These are phyloP conservation scores for Dipteronia sinensis DNA, from an alignment of 345 rosid species.

Conservation along the genomic window DNA sequence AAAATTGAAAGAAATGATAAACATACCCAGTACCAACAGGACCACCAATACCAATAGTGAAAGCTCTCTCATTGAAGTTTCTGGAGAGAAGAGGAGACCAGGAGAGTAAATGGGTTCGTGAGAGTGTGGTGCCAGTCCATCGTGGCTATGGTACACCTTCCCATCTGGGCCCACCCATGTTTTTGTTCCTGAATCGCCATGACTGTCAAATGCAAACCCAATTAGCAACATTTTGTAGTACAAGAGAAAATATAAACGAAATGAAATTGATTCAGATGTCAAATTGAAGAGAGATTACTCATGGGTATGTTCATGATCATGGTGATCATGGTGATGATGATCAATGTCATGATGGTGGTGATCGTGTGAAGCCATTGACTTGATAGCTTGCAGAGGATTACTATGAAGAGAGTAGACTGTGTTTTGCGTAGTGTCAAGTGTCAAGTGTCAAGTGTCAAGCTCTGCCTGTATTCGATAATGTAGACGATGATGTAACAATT, in stretches of 20 bases:
- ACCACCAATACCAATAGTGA: constrained; percentile 95
- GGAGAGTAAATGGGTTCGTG: constrained; percentile 99
- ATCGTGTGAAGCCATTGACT: constrained; percentile 28
- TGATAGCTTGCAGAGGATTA: background rate
- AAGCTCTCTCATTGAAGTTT: constrained; percentile 87
- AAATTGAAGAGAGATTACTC: constrained; percentile 26
- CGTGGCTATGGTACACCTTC: constrained; percentile 88
- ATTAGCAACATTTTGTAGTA: constrained; percentile 2
- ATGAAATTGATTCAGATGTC: background rate
- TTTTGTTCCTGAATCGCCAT: constrained; percentile 23
- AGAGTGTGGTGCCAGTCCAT: constrained; percentile 96
- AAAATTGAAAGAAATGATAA: constrained; percentile 1
- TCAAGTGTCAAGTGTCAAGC: background rate
- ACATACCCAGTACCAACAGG: constrained; percentile 96
- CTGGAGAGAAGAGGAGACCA: constrained; percentile 70
- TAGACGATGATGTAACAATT: background rate
- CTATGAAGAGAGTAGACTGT: background rate
- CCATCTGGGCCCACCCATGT: constrained; percentile 85
- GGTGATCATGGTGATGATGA: constrained; percentile 22
- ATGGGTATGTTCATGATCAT: constrained; percentile 33
- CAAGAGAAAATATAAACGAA: background rate
- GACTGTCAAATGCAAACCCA: constrained; percentile 21
- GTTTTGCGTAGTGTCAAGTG: background rate
- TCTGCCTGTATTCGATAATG: background rate
- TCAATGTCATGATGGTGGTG: constrained; percentile 27